These are phyloP conservation scores for Phanerodontia chrysosporium DNA, from an alignment of 768 basidiomycete genomes.

Conservation along the genomic window DNA sequence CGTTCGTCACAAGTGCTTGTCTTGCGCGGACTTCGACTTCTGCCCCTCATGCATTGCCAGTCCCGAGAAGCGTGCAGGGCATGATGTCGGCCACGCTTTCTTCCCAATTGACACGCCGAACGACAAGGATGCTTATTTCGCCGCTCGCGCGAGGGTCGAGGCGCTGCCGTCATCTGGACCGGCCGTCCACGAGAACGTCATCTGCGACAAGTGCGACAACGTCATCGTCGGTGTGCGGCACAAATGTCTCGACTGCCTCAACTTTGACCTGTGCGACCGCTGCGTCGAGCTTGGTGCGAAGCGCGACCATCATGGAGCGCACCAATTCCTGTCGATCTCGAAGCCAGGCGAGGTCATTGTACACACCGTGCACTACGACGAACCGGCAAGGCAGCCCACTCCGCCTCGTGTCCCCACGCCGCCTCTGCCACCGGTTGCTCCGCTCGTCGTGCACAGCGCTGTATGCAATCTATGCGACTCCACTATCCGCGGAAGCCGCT, in stretches of 20 bases:
- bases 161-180: not conserved
- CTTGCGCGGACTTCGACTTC: constrained; percentile 73
- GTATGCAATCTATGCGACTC: constrained; percentile 78
- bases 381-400: constrained; percentile 15
- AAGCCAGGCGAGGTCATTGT: constrained; percentile 63
- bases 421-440: not conserved
- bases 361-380: constrained; percentile 50
- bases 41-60: constrained; percentile 53
- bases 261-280: constrained; percentile 71
- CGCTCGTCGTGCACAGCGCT: constrained; percentile 46
- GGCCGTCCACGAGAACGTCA: constrained; percentile 1
- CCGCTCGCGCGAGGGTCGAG: not conserved
- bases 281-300: constrained; percentile 39
- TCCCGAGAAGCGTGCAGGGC: constrained; percentile 2
- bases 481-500: constrained; percentile 64
- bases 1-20: constrained; percentile 75
- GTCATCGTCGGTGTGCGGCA: constrained; percentile 59
- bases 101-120: constrained; percentile 8
- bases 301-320: constrained; percentile 48
- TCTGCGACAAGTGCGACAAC: constrained; percentile 54
- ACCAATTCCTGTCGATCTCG: constrained; percentile 68
- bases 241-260: constrained; percentile 78
- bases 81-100: constrained; percentile 7
- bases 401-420: constrained; percentile 20
- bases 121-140: constrained; percentile 2